A percentile compares a stretch with the other conserved stretches of the same genome.
Evolutionary conservation across 1,284 basidiomycete species (phyloP).

Genomic region (Hemileia vastatrix): DNA sequence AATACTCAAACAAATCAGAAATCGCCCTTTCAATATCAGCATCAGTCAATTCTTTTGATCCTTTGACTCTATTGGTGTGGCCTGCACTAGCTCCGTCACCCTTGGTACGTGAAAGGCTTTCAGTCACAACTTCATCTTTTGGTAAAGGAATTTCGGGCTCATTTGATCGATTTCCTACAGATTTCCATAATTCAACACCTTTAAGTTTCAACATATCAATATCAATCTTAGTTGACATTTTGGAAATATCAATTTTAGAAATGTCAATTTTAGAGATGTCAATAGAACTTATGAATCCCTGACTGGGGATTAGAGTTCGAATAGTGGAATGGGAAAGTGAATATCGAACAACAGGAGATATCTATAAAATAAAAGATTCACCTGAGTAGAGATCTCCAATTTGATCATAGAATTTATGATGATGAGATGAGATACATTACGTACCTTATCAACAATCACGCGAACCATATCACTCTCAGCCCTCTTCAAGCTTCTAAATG

Average conservation of each 20-base stretch:
- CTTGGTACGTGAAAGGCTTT: constrained; percentile 34
- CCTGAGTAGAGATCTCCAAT: not conserved
- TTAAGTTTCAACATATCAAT: constrained; percentile 35
- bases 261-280: constrained; percentile 30
- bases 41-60: constrained; percentile 70
- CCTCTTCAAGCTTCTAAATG: constrained; percentile 85
- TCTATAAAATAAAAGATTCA: constrained; percentile 51
- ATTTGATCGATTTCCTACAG: constrained; percentile 24
- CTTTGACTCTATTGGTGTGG: constrained; percentile 25
- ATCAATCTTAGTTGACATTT: constrained; percentile 33
- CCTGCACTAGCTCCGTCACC: constrained; percentile 33
- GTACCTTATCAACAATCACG: constrained; percentile 90
- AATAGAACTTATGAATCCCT: constrained; percentile 18
- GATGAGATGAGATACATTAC: constrained; percentile 27
- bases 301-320: constrained; percentile 35
- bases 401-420: not conserved
- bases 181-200: constrained; percentile 14
- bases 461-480: constrained; percentile 93
- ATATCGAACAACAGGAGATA: constrained; percentile 86
- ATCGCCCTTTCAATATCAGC: constrained; percentile 92
- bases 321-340: constrained; percentile 70
- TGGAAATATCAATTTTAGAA: constrained; percentile 27
- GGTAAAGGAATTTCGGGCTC: constrained; percentile 31
- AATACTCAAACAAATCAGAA: constrained; percentile 84
- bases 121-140: constrained; percentile 24